Evolutionary conservation across 2,329 filamentous ascomycete species (phyloP), one percentile per base, ranked within the genome.

Genomic region (Neopestalotiopsis sp.): DNA sequence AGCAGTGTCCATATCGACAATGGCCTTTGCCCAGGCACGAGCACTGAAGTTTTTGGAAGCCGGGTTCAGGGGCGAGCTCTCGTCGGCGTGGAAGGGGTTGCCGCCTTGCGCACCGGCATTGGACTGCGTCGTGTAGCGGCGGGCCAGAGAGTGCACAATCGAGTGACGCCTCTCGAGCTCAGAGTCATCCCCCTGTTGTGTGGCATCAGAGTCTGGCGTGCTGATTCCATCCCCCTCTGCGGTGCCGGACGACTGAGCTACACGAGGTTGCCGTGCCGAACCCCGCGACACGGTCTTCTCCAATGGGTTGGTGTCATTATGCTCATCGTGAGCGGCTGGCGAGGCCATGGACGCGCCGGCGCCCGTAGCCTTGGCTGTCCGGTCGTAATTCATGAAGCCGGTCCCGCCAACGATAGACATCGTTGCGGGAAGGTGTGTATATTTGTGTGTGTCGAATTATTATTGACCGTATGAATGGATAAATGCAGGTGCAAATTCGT

Each of bases 1-100:
- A 68, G 87, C 85, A 70, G 80, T 83, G 40, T 83, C 82, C 70
- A 88, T 79, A 70, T 84, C 83, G 40, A 89, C 85, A 10, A 91
- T 77, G 42, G 88, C 82, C 80, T 87, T 89, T 69, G 88, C 87
- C 90, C 90, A 92, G 58, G 84, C 82, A 62, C 84, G 84, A 38
- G 81, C 83, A 68, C 82, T 86, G 77, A 90, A 90, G 68, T 86
- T 84, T 30, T 80, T 77, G 4, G 85, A 88, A 65, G 76, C 77
- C 3, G 88, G 88, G 75, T 90, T 87, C 38, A 89, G 76, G 1
- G 83, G 80, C n/a, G 86, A 88, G 70, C 87, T 80, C 49, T 83
- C 78, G 12, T 75, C 81, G 45, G 81, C 81, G 70, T 82, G 71
- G 74, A 90, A 90, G 13, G 87, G 85, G 75, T 89, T 89, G 10